These are phyloP conservation scores for Paracoccidioides brasiliensis DNA, from an alignment of 2,329 filamentous ascomycete genomes.

Conservation along the genomic window DNA sequence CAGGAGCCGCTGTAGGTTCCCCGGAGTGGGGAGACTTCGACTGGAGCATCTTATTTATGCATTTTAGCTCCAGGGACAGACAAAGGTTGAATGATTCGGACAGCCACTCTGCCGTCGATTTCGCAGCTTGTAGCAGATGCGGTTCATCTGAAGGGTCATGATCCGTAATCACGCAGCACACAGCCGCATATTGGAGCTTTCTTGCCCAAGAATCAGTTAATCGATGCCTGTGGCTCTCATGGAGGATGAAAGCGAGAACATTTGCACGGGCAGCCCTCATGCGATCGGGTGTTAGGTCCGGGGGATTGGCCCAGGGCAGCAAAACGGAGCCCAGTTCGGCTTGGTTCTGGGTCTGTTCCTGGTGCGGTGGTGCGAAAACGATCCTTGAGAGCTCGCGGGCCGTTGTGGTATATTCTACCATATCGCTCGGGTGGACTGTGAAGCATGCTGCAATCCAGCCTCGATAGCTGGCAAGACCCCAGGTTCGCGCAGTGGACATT, in stretches of 20 bases:
- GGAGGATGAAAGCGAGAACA: conserved; percentile 20
- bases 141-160: conserved; percentile 9
- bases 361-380: conserved; percentile 19
- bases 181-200: conserved; percentile 25
- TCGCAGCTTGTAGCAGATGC: conserved; percentile 16
- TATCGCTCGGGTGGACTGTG: conserved; percentile 43
- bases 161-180: conserved; percentile 24
- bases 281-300: conserved; percentile 9
- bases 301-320: conserved; percentile 9
- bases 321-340: conserved; percentile 8
- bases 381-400: conserved; percentile 34
- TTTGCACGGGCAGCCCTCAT: conserved; percentile 13
- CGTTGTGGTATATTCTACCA: conserved; percentile 42
- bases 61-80: conserved; percentile 21
- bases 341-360: conserved; percentile 5
- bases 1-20: not conserved
- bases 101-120: conserved; percentile 17
- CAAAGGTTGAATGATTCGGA: conserved; percentile 18
- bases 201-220: conserved; percentile 14
- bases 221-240: conserved; percentile 9
- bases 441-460: conserved; percentile 38
- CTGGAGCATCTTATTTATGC: conserved; percentile 11
- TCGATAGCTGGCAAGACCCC: conserved; percentile 36
- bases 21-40: not conserved
- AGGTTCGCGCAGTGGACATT: conserved; percentile 37